phyloP scores from a whole-genome alignment of 192 early-diverging fungal genomes.

The Coemansia sp. region DNA sequence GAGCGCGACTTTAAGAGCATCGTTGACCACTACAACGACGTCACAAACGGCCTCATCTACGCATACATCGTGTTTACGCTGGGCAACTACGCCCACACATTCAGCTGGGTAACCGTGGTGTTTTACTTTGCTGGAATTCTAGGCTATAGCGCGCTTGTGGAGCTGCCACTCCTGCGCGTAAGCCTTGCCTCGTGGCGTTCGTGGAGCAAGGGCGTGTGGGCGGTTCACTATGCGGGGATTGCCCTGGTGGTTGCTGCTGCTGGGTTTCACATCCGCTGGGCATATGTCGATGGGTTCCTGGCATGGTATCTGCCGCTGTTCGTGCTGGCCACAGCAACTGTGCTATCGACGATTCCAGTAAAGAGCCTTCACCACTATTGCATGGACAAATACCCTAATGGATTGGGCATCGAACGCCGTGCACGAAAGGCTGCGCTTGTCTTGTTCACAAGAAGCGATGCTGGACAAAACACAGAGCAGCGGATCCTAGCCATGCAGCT shows the following conservation, averaged over 20 bases:
- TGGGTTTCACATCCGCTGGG: conserved; percentile 55
- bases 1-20: conserved; percentile 66
- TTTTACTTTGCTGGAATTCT: conserved; percentile 56
- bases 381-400: conserved; percentile 34
- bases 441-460: conserved; percentile 28
- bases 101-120: conserved; percentile 55
- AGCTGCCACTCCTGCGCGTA: conserved; percentile 67
- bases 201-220: conserved; percentile 70
- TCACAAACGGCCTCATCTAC: conserved; percentile 60
- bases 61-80: conserved; percentile 69
- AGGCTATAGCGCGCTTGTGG: conserved; percentile 60
- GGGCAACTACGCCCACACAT: conserved; percentile 71
- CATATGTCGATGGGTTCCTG: conserved; percentile 33
- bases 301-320: conserved; percentile 53
- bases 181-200: conserved; percentile 61
- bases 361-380: conserved; percentile 31
- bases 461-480: conserved; percentile 13
- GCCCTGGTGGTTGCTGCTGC: conserved; percentile 60
- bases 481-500: conserved; percentile 11
- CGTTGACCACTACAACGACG: conserved; percentile 67
- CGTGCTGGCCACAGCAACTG: conserved; percentile 35
- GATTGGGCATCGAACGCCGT: conserved; percentile 41
- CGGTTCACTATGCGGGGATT: conserved; percentile 59
- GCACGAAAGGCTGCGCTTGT: conserved; percentile 25
- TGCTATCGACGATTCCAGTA: conserved; percentile 29